phyloP scores from a whole-genome alignment of 176 grass and related monocot species.

The Stipa capillata region DNA sequence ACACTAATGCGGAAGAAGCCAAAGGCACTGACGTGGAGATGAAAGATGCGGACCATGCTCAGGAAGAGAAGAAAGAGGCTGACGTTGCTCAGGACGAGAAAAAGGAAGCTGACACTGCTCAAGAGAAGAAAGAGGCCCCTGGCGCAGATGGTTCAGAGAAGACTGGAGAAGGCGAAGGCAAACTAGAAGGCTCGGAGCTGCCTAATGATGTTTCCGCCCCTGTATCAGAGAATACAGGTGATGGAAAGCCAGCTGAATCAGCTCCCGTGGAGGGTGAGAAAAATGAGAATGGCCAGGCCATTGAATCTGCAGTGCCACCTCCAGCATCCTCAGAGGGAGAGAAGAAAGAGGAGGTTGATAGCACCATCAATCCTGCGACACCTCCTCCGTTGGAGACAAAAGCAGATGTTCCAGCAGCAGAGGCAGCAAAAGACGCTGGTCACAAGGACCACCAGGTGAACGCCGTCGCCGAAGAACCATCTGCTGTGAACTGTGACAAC shows the following conservation, averaged over 20 bases:
- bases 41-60: conserved; percentile 41
- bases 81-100: conserved; percentile 31
- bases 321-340: neutral
- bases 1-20: conserved; percentile 7
- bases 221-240: neutral
- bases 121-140: conserved; percentile 4
- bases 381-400: conserved; percentile 1
- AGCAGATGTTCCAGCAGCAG: conserved; percentile 5
- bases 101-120: neutral
- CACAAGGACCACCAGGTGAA: neutral
- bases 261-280: neutral
- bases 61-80: conserved; percentile 29
- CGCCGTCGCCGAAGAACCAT: neutral
- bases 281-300: neutral
- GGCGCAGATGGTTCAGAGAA: neutral
- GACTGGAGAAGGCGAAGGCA: conserved; percentile 15
- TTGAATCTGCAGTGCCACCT: neutral
- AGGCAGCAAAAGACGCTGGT: neutral
- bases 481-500: conserved; percentile 4
- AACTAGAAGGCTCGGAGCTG: neutral
- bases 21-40: conserved; percentile 43
- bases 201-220: neutral
- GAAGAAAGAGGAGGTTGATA: conserved; percentile 17
- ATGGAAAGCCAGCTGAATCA: conserved; percentile 14
- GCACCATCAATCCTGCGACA: neutral